phyloP scores from a whole-genome alignment of 2,329 filamentous ascomycete species.

The Furcasterigmium furcatum region DNA sequence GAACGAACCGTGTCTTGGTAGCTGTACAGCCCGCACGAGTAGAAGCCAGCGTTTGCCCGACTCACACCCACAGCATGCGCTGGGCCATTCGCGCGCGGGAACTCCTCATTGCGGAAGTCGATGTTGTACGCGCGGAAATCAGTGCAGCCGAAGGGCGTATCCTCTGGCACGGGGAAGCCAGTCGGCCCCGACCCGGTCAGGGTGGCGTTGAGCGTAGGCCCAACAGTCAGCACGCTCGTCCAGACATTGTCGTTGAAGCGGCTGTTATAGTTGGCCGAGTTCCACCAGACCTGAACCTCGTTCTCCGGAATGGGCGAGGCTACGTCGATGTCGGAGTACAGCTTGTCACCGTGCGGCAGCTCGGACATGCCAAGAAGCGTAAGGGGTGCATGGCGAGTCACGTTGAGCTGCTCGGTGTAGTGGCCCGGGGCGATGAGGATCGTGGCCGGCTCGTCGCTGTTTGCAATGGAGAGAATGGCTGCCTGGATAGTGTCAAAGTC shows the following conservation, averaged over 20 bases:
- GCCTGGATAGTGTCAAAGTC: conserved; percentile 34
- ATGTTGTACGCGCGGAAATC: conserved; percentile 67
- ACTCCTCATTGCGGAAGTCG: conserved; percentile 60
- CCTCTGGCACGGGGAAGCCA: conserved; percentile 55
- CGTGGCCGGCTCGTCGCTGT: conserved; percentile 39
- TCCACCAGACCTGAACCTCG: conserved; percentile 56
- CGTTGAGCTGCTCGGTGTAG: conserved; percentile 63
- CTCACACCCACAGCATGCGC: conserved; percentile 58
- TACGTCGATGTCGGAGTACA: conserved; percentile 37
- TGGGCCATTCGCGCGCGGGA: conserved; percentile 47
- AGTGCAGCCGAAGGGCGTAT: conserved; percentile 59
- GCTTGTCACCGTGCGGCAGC: conserved; percentile 24
- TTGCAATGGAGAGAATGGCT: conserved; percentile 34
- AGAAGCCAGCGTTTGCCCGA: conserved; percentile 65
- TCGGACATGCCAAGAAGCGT: conserved; percentile 58
- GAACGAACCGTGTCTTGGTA: conserved; percentile 63
- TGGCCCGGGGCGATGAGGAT: conserved; percentile 59
- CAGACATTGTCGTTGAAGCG: conserved; percentile 56
- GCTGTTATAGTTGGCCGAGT: conserved; percentile 47
- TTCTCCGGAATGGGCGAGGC: conserved; percentile 33
- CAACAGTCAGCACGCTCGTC: conserved; percentile 59
- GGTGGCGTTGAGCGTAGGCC: conserved; percentile 60
- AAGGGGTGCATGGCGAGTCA: conserved; percentile 58
- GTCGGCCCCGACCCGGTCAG: conserved; percentile 60
- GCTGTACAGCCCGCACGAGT: conserved; percentile 62